Evolutionary conservation across 2,329 filamentous ascomycete species (phyloP).

Genomic region (Colletotrichum sp.): DNA sequence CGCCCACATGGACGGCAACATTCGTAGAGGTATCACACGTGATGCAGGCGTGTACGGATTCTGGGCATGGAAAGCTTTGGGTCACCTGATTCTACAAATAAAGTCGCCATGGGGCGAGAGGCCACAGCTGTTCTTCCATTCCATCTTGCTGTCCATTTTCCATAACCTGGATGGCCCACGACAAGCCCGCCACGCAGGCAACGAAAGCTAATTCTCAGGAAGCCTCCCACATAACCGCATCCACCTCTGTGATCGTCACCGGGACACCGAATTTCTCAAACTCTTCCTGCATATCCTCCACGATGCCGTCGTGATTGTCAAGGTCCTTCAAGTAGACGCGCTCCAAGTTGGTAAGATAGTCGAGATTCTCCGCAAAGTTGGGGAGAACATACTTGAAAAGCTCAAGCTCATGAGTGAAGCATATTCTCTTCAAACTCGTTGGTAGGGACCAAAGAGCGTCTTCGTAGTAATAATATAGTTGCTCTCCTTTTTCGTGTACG

Average conservation of each 20-base stretch:
- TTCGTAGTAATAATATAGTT: background rate
- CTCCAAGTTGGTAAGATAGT: background rate
- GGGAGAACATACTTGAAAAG: background rate
- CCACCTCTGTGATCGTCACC: background rate
- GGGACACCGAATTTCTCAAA: background rate
- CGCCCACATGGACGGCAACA: background rate
- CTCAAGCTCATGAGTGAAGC: background rate
- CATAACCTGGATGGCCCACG: background rate
- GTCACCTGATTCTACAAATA: background rate
- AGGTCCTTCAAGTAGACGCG: background rate
- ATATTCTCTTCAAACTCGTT: background rate
- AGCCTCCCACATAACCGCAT: background rate
- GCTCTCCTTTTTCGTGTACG: background rate
- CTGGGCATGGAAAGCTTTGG: background rate
- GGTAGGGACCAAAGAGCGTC: background rate
- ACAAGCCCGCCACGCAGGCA: background rate
- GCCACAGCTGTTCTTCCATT: background rate
- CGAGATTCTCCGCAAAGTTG: background rate
- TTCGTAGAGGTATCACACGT: background rate
- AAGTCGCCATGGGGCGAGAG: background rate
- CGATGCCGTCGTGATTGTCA: background rate
- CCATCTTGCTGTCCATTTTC: background rate
- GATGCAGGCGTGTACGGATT: accelerated
- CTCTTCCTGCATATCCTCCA: background rate
- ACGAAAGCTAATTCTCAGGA: background rate